Base-by-base conservation (phyloP, 2,329 filamentous ascomycete genomes). In the Dactylellina parvicollis region DNA sequence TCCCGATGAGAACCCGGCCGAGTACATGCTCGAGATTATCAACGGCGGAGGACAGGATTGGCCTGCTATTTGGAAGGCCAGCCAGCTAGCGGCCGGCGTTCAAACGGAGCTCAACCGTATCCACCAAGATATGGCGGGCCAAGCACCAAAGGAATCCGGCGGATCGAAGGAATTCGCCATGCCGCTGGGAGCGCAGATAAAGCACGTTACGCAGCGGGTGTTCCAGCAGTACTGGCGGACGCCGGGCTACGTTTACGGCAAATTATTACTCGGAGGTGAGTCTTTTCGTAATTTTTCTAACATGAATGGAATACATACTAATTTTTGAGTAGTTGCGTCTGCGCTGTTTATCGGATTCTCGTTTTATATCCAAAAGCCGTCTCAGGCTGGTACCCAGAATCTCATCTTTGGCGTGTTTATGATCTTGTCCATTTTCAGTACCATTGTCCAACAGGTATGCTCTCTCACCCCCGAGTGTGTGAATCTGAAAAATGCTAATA, bases 141-240 rank as follows among this genome's bases (percentile, higher is more conserved):
- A 84, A 87, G 52, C 88, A 87, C 76, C 66, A 0, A 64, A 62
- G 26, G 66, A 42, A 38, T 62, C 49, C n/a, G 83, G 85, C 8
- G 83, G 83, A 74, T 91, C 88, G 80, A 85, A 87, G 73, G 91
- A 96, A 80, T 96, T 96, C 74, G 92, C 92, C 2, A 90, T 91
- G 4, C 87, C 90, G 0, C 92, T 96, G 79, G 78, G 76, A 42
- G 78, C 83, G 4, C 92, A 96, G 80, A 82, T 94, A 32, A 82
- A 81, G 64, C 84, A 89, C 78, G 90, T 92, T 65, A 85, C 87
- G 12, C 79, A 85, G 75, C 91, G 92, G 78, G 90, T 95, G 24
- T 95, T 96, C 83, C 86, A 93, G 79, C 92, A 96, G 80, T 96
- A 95, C 85, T 96, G 92, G 92, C 90, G 92, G 69, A 93, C 89